phyloP scores from a whole-genome alignment of 2,329 filamentous ascomycete species.

The Apiospora koreana region DNA sequence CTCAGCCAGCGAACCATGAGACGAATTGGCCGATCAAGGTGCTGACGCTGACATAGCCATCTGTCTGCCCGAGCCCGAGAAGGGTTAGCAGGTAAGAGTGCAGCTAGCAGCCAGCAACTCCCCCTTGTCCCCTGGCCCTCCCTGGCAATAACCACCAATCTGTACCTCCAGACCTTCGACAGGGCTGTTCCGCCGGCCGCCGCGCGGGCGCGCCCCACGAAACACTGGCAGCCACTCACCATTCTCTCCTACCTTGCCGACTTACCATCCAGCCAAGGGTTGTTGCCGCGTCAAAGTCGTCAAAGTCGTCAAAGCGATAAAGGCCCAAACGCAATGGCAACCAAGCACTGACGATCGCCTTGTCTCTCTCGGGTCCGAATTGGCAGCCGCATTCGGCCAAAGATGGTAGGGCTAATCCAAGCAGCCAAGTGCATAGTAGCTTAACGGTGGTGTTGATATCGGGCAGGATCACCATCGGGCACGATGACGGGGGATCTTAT shows the following conservation, averaged over 20 bases:
- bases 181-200: neutral
- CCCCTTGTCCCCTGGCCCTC: too few relatives aligned
- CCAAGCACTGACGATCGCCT: neutral
- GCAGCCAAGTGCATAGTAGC: neutral
- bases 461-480: neutral
- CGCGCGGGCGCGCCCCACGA: neutral
- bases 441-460: neutral
- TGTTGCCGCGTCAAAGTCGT: neutral
- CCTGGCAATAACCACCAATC: too few relatives aligned
- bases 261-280: neutral
- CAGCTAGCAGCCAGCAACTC: too few relatives aligned
- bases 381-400: neutral
- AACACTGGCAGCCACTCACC: neutral
- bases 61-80: neutral
- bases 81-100: neutral
- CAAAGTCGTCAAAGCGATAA: neutral
- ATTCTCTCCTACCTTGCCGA: too few relatives aligned
- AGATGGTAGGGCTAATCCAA: neutral
- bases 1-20: neutral
- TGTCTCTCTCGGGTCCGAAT: neutral
- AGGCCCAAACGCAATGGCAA: neutral
- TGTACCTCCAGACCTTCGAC: too few relatives aligned
- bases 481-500: neutral
- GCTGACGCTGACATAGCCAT: neutral
- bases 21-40: neutral